Conservation (phyloP, 2,329 filamentous ascomycete species). For the Diplodia seriata region DNA sequence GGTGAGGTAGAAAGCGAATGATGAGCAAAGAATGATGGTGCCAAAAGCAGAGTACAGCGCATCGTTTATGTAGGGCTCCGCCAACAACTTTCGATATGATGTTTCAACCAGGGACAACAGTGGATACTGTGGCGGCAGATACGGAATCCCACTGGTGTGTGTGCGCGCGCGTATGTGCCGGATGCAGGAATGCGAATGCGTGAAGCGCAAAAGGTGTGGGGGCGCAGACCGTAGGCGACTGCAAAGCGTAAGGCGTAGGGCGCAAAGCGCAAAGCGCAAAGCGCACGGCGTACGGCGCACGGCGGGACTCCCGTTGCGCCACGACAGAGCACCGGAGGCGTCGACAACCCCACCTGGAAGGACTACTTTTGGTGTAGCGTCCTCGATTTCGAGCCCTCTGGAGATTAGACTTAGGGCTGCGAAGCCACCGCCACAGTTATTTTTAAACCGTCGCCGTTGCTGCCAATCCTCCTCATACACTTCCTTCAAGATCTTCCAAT, state of each 20-base stretch:
- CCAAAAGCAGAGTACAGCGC: background rate
- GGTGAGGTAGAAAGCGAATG: background rate
- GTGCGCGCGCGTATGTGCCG: no score
- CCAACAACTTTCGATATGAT: background rate
- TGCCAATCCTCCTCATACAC: no score
- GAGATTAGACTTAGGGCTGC: no score
- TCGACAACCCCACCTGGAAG: no score
- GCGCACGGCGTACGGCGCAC: no score
- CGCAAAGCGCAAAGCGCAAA: constrained; percentile 16
- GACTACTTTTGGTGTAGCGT: no score
- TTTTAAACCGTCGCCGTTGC: no score
- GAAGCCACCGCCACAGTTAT: no score
- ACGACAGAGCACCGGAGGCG: no score
- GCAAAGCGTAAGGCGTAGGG: constrained; percentile 15
- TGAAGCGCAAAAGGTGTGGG: background rate
- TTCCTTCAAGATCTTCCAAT: no score
- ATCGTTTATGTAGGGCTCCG: background rate
- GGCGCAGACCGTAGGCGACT: background rate
- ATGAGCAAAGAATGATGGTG: background rate
- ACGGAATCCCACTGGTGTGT: background rate
- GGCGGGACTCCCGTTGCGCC: no score
- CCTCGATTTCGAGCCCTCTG: no score
- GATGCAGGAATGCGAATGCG: background rate
- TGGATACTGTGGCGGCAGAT: background rate
- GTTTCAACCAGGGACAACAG: background rate